A percentile compares a stretch with the other conserved stretches of the same genome.
phyloP scores from a whole-genome alignment of 768 basidiomycete genomes.

The Russula sp. region DNA sequence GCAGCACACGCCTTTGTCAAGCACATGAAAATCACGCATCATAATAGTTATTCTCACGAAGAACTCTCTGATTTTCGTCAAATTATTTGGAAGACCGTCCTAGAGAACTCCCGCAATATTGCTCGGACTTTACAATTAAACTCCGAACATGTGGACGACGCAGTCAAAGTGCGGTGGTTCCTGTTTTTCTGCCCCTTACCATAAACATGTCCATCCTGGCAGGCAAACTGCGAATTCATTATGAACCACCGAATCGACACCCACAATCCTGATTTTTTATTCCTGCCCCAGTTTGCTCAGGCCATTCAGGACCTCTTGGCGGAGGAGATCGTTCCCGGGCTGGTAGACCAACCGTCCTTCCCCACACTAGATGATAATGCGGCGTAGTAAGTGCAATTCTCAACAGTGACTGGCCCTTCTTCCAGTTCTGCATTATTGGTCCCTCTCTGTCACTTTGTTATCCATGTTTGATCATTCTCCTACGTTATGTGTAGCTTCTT shows the following conservation, averaged over 20 bases:
- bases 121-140: background rate
- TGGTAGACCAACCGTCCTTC: background rate
- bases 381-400: constrained; percentile 5
- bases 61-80: background rate
- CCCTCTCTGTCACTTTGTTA: background rate
- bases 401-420: background rate
- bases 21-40: background rate
- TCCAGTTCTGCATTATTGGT: background rate
- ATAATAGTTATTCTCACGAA: constrained; percentile 40
- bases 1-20: background rate
- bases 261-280: constrained; percentile 28
- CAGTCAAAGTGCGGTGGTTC: background rate
- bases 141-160: background rate
- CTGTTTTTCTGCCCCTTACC: background rate
- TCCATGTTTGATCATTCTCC: constrained; percentile 25
- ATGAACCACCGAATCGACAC: too few relatives aligned
- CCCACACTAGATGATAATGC: background rate
- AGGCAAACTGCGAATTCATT: too few relatives aligned
- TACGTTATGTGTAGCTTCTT: constrained; percentile 71
- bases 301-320: background rate
- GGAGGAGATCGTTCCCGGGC: constrained; percentile 30
- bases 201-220: too few relatives aligned
- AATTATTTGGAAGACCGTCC: constrained; percentile 1
- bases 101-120: background rate
- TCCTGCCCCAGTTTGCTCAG: background rate